Conservation (phyloP, 768 basidiomycete genomes). For the Tulasnella sp. region DNA sequence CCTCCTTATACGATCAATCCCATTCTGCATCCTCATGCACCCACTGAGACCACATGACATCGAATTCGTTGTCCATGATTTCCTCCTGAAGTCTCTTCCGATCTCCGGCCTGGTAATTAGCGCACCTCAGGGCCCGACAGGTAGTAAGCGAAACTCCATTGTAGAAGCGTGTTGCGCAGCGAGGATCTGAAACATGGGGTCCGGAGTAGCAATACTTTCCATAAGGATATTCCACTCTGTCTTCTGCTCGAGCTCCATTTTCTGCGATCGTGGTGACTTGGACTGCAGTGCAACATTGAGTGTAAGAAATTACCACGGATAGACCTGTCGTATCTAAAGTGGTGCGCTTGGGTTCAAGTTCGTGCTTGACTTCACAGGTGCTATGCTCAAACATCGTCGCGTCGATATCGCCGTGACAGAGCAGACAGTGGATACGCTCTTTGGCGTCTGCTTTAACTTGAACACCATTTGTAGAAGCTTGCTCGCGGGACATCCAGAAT, state of each 20-base stretch:
- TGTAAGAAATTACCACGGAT: not conserved
- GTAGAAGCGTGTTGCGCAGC: not conserved
- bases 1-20: not conserved
- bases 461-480: not conserved
- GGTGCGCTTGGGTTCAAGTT: not conserved
- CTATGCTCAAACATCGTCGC: not conserved
- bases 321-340: not conserved
- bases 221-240: not conserved
- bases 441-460: too few species aligned
- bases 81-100: not conserved
- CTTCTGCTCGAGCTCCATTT: not conserved
- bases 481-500: not conserved
- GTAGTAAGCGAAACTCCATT: not conserved
- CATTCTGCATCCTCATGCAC: not conserved
- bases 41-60: not conserved
- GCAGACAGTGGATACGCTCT: not conserved
- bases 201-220: not conserved
- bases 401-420: not conserved
- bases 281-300: not conserved
- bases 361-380: not conserved
- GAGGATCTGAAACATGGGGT: not conserved
- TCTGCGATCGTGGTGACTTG: not conserved
- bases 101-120: not conserved
- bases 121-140: not conserved
- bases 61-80: not conserved